These are phyloP conservation scores for Stephania yunnanensis DNA, from an alignment of 164 flowering plant species.

Conservation along the genomic window DNA sequence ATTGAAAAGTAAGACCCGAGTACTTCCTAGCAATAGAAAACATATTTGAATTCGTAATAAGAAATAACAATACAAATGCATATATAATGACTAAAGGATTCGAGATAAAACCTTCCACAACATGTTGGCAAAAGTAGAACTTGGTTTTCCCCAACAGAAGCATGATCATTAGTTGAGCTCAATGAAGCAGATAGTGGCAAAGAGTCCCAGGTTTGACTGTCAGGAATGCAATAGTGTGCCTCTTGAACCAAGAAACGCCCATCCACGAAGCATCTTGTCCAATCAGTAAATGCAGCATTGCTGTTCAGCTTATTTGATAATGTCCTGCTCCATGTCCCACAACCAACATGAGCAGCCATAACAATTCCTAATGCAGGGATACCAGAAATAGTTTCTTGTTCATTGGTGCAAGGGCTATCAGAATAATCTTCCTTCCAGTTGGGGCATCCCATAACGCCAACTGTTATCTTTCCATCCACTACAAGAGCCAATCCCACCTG, in stretches of 20 bases:
- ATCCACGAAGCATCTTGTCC: constrained; percentile 72
- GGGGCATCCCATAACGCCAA: constrained; percentile 94
- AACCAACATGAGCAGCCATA: constrained; percentile 75
- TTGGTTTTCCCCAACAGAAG: constrained; percentile 33
- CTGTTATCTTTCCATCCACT: constrained; percentile 68
- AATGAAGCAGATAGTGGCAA: constrained; percentile 52
- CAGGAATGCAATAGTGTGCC: constrained; percentile 71
- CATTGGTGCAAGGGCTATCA: constrained; percentile 16
- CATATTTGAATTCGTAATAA: neutral
- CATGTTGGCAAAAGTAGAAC: constrained; percentile 66
- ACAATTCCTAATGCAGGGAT: constrained; percentile 41
- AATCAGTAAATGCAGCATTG: constrained; percentile 18
- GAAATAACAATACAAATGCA: neutral
- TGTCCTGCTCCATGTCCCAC: constrained; percentile 80
- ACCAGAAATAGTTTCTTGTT: constrained; percentile 14
- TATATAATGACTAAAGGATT: neutral
- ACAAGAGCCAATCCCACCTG: constrained; percentile 94
- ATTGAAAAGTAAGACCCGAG: neutral
- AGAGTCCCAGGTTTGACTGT: constrained; percentile 83
- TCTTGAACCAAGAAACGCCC: constrained; percentile 28
- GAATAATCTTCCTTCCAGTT: constrained; percentile 50
- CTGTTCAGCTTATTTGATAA: constrained; percentile 20
- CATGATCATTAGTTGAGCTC: constrained; percentile 37
- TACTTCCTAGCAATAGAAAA: neutral
- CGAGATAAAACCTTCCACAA: constrained; percentile 72